Conservation (phyloP, 768 basidiomycete genomes). For the Artomyces pyxidatus region DNA sequence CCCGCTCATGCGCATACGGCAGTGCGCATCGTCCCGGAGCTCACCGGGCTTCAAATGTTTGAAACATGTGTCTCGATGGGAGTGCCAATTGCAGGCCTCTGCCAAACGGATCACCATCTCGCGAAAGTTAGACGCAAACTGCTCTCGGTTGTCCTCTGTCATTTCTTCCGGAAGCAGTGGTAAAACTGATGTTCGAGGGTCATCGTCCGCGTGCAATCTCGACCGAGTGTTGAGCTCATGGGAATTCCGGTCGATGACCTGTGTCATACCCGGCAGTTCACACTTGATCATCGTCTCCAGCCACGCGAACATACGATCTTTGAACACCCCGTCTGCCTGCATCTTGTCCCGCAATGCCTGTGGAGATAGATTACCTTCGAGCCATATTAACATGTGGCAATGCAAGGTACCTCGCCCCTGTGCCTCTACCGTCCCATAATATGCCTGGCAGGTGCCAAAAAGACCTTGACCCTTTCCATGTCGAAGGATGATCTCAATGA, state of each 20-base stretch:
- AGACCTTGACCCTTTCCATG: too few species aligned
- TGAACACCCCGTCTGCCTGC: conserved; percentile 15
- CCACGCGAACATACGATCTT: conserved; percentile 12
- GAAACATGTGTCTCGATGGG: conserved; percentile 28
- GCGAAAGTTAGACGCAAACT: not conserved
- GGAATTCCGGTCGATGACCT: not conserved
- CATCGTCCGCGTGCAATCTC: not conserved
- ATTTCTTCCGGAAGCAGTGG: not conserved
- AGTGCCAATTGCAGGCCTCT: conserved; percentile 23
- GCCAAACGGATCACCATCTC: conserved; percentile 14
- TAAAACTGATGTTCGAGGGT: not conserved
- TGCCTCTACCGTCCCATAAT: too few species aligned
- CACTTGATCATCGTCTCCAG: conserved; percentile 22
- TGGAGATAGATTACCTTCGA: conserved; percentile 15
- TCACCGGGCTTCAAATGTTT: conserved; percentile 25
- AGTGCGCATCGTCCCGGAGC: conserved; percentile 23
- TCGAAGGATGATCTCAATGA: too few species aligned
- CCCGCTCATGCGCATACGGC: conserved; percentile 16
- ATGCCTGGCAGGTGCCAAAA: too few species aligned
- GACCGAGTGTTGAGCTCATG: not conserved
- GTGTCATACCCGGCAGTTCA: not conserved
- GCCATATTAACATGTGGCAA: too few species aligned
- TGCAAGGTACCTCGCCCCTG: too few species aligned
- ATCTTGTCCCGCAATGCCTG: not conserved
- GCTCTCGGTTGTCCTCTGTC: not conserved